Base-by-base conservation (phyloP, 1,284 basidiomycete species). In the Bjerkandera adusta region DNA sequence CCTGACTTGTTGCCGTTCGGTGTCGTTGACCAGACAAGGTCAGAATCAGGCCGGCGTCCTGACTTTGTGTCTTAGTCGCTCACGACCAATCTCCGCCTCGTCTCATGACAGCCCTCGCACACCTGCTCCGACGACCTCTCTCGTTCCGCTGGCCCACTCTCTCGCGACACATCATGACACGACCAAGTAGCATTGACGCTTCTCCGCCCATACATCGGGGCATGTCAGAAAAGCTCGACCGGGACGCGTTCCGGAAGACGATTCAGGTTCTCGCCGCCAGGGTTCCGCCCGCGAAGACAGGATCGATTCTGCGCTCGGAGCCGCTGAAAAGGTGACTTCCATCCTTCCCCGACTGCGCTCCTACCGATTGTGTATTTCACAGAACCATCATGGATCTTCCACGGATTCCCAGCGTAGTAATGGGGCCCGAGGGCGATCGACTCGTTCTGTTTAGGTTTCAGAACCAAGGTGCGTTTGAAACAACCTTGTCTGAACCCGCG, bases 251-350 rank as follows among this genome's bases (percentile, higher is more conserved):
- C 60, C 70, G 63, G 12, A 82, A 81, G 63, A 70, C 72, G 0
- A 56, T 93, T 2, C 69, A 78, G 12, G 71, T 92, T 4, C 69
- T 94, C 22, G 87, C 83, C 6, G 81, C 76, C 4, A 74, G 80
- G 21, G 72, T 91, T 10, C 73, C 80, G 24, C 77, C 83, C 2
- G 64, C 65, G 12, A 76, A 77, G 56, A 77, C 85, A 1, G 76
- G 78, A 4, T 57, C 60, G 3, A 56, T 92, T 24, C 61, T 86
- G 47, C 82, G 76, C 54, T 71, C 83, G 29, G 68, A 71, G 22
- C 64, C 67, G 15, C 60, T 89, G 60, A 76, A 70, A 67, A 75
- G 73, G 88, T 90, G 55, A n/a, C n/a, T n/a, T n/a, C n/a, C n/a
- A n/a, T 45, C 75, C 66, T 30, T 29, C 30, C 45, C 36, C 50